A percentile compares a stretch with the other conserved stretches of the same genome.
These are phyloP conservation scores for Apiospora sp. DNA, from an alignment of 2,329 filamentous ascomycete species.

Conservation along the genomic window DNA sequence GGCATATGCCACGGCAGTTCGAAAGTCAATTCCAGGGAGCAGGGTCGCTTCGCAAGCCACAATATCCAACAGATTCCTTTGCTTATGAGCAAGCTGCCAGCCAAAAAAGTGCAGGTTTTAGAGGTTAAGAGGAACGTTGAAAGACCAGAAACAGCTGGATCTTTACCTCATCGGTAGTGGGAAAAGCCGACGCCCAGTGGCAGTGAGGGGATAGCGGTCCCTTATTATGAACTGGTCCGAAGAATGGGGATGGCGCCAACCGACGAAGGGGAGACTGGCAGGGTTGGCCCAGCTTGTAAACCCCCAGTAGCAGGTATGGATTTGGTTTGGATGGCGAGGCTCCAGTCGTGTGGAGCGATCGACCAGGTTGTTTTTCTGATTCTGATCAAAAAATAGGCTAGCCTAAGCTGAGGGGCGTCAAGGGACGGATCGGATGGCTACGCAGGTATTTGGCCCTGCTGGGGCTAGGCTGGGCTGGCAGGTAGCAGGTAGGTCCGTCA, in stretches of 20 bases:
- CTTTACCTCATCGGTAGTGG: conserved; percentile 32
- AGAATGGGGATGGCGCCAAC: conserved; percentile 31
- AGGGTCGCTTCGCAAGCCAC: conserved; percentile 21
- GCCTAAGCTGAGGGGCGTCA: conserved; percentile 1
- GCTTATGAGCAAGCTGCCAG: conserved; percentile 8
- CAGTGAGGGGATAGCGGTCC: conserved; percentile 39
- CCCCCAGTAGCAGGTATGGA: conserved; percentile 19
- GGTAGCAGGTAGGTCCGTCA: background rate
- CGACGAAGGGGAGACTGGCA: conserved; percentile 28
- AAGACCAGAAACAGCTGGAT: conserved; percentile 30
- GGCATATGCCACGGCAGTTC: conserved; percentile 21
- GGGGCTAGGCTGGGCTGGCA: background rate
- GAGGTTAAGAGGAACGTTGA: conserved; percentile 1
- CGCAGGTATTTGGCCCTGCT: conserved; percentile 5
- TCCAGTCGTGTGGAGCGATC: conserved; percentile 18
- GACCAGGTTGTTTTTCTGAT: conserved; percentile 16
- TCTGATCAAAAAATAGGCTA: conserved; percentile 21
- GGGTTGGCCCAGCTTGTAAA: conserved; percentile 25
- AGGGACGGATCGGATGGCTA: conserved; percentile 18
- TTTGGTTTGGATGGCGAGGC: conserved; percentile 21
- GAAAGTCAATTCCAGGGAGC: conserved; percentile 18
- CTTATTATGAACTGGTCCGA: conserved; percentile 35
- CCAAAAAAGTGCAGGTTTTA: background rate
- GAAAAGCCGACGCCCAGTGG: conserved; percentile 38
- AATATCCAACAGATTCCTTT: conserved; percentile 14